Evolutionary conservation across 345 rosid species (phyloP).

Genomic region (Adansonia digitata): DNA sequence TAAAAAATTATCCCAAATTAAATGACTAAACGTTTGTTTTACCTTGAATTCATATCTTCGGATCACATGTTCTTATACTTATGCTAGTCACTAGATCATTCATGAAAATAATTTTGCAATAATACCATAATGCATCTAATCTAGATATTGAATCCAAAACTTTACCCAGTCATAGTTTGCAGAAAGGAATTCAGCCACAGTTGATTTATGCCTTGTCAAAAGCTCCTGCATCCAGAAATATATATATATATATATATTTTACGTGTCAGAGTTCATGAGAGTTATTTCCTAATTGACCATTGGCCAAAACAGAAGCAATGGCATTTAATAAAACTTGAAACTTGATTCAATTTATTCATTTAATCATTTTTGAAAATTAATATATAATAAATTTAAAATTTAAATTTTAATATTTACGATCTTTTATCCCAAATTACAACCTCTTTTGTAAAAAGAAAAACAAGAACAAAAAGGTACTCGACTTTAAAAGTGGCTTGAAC

Average conservation of each 20-base stretch:
- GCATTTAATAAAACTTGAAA: no score
- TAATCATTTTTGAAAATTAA: no score
- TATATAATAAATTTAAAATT: no score
- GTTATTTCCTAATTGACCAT: no score
- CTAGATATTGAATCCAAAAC: not conserved
- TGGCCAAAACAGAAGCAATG: no score
- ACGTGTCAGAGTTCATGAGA: slow-evolving; percentile 1
- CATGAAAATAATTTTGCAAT: not conserved
- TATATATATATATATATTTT: no score
- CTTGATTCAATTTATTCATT: no score
- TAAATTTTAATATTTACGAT: no score
- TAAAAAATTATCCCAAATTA: no score
- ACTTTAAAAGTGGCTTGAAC: slow-evolving; percentile 48
- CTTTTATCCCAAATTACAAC: no score
- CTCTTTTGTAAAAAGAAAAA: no score
- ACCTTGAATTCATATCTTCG: not conserved
- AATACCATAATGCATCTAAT: not conserved
- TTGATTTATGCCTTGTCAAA: slow-evolving; percentile 22
- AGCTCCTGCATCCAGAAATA: slow-evolving; percentile 39
- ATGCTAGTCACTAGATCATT: not conserved
- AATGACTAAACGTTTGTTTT: no score
- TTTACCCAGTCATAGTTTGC: slow-evolving; percentile 44
- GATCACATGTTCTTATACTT: not conserved
- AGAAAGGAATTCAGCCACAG: slow-evolving; percentile 42
- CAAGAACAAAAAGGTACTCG: not conserved